Evolutionary conservation across 73 alveolate genomes (phyloP).

Genomic region (Tetrahymena borealis): DNA sequence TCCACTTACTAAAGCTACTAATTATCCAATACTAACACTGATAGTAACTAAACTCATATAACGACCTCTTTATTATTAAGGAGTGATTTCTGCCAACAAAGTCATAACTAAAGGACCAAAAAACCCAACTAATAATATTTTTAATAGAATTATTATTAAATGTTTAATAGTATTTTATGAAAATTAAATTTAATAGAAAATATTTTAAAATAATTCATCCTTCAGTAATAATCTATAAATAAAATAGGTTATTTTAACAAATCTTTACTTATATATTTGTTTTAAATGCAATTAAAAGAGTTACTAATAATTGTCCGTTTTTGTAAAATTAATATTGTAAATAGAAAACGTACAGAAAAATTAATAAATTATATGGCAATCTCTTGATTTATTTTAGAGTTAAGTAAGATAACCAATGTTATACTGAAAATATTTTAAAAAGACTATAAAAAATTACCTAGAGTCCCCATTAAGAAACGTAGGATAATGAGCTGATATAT

Average conservation of each 20-base stretch:
- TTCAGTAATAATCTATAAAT: too few relatives aligned
- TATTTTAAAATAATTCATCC: too few relatives aligned
- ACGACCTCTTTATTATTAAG: slow-evolving; percentile 14
- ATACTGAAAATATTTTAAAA: too few relatives aligned
- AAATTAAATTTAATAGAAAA: too few relatives aligned
- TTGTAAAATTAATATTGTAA: not conserved
- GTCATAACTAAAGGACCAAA: slow-evolving; percentile 41
- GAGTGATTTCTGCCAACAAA: slow-evolving; percentile 21
- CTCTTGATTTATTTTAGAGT: too few relatives aligned
- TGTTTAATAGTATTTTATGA: too few relatives aligned
- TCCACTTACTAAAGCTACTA: slow-evolving; percentile 20
- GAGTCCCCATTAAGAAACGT: slow-evolving; percentile 27
- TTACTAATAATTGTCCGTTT: not conserved
- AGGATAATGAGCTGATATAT: slow-evolving; percentile 1
- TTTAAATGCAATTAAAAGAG: not conserved
- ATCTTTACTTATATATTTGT: not conserved
- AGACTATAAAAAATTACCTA: too few relatives aligned
- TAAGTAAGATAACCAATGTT: too few relatives aligned
- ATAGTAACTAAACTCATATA: slow-evolving; percentile 25
- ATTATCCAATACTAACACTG: slow-evolving; percentile 27
- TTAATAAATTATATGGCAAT: not conserved
- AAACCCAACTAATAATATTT: slow-evolving; percentile 23
- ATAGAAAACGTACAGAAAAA: not conserved
- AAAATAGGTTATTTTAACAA: not conserved
- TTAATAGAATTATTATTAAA: not conserved